These are phyloP conservation scores for Mucor mucedo DNA, from an alignment of 371 early-diverging fungal species.

Conservation along the genomic window DNA sequence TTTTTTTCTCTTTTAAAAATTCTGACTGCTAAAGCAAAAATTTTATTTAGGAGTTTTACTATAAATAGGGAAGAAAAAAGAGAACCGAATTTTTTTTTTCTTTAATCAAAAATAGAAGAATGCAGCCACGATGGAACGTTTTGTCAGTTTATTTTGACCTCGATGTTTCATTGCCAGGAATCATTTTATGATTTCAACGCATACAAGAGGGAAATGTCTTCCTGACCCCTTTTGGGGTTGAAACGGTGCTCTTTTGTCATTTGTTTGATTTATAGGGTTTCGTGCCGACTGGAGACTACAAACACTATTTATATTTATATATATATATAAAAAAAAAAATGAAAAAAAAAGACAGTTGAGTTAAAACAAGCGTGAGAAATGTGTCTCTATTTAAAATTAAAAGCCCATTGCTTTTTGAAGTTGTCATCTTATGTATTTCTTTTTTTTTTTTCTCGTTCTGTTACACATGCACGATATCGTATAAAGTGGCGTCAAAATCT, in stretches of 20 bases:
- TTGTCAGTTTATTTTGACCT: conserved; percentile 24
- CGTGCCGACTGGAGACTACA: conserved; percentile 34
- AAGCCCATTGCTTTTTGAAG: too few species aligned
- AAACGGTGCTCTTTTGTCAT: conserved; percentile 26
- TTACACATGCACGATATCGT: too few species aligned
- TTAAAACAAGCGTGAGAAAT: too few species aligned
- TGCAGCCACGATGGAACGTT: conserved; percentile 37
- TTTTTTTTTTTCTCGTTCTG: too few species aligned
- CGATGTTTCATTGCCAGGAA: conserved; percentile 34
- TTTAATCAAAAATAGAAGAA: conserved; percentile 31
- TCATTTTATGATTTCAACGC: conserved; percentile 28
- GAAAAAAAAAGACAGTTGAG: conserved; percentile 1
- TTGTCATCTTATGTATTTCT: too few species aligned
- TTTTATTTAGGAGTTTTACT: neutral
- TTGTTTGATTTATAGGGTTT: conserved; percentile 24
- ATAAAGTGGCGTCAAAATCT: too few species aligned
- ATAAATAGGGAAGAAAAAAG: conserved; percentile 13
- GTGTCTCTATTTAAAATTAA: too few species aligned
- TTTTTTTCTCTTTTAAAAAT: too few species aligned
- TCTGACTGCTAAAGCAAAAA: too few species aligned
- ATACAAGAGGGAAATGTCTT: conserved; percentile 27
- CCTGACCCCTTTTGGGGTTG: conserved; percentile 21
- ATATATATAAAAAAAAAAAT: too few species aligned
- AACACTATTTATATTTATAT: neutral
- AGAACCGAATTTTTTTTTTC: neutral